Base-by-base conservation (phyloP, 371 early-diverging fungal genomes). In the Lichtheimia hyalospora region DNA sequence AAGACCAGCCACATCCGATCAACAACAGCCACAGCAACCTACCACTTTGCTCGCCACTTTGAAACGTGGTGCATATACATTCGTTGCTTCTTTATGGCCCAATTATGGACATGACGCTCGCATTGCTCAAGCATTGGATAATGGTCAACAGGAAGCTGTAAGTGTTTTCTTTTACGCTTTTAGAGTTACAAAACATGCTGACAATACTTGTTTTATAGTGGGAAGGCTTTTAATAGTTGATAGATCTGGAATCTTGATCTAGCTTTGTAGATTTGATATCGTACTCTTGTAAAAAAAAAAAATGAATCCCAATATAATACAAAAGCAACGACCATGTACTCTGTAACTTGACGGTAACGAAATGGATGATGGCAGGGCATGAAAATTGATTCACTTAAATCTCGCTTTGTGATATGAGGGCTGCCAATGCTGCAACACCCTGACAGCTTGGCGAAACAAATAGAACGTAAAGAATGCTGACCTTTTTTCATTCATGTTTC, bases 51-150 rank as follows among this genome's bases (percentile, higher is more conserved):
- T 65, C 16, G 57, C 34, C 6, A 52, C 66, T 8, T 58, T 70
- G 54, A 74, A 74, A 54, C 67, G 79, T 25, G 72, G 76, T 10
- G 54, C 61, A 8, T 74, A 74, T 49, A 61, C 71, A 4, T 79
- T 79, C 58, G 46, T 75, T 40, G 72, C 74, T 7, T 79, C 79
- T 5, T 63, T 79, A 44, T 79, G 74, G 73, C 79, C 79, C 20
- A 69, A 62, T 20, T 79, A 75, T 56, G 75, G 73, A 18, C 65
- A 66, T 15, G 74, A 75, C 63, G 73, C 73, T 6, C 70, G 61
- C 24, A 62, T 73, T 42, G 79, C 75, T 4, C 74, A 75, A 54
- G 79, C 73, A 4, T 64, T 75, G 57, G 67, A 78, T 24, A 74
- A 77, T 52, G 73, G 56, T 44, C 66, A 66, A 60, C 62, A 69